Evolutionary conservation across 805 yeast genomes (phyloP), one percentile per base, ranked within the genome.

Genomic region (Wickerhamomyces chaumierensis): DNA sequence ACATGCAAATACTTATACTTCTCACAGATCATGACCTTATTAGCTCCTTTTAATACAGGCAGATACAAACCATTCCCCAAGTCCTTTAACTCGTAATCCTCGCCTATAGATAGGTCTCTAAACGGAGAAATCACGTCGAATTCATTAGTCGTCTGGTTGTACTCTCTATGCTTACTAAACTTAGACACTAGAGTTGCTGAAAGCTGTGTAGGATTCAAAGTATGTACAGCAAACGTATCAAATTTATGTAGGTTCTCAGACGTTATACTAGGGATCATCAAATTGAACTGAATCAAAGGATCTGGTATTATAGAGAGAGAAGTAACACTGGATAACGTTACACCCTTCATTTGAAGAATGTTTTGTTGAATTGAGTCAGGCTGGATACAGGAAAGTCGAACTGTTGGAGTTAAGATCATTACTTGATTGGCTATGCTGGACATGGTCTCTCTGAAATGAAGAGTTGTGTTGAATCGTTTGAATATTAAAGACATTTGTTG

Each of bases 221-320:
- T 55, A 56, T 90, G 95, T 11, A 90, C 61, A 1, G 94, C 94
- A 52, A 86, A 69, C 38, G 65, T 59, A 28, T 66, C 65, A 31
- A 65, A 55, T n/a, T 65, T 60, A 49, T 82, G 85, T 20, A 90
- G 61, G 11, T 73, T 62, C 6, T 65, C 62, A 0, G 94, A 79
- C 0, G 97, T 88, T 25, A 78, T 69, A 5, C 95, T 84, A 0
- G 97, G 97, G 13, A 78, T 62, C 57, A 84, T 94, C 31, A 90
- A 63, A 55, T 90, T 90, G 63, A 90, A 88, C 50, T 85, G 92
- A 1, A 90, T 52, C 39, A 88, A 59, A 2, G 95, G 94, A 13
- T 66, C 66, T 0, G 96, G 96, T 36, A 69, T 65, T 21, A 87
- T 71, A 1, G 94, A 78, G 13, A 90, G 61, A 1, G 96, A 87